phyloP scores from a whole-genome alignment of 257 asterid species.

The Rauvolfia tetraphylla region DNA sequence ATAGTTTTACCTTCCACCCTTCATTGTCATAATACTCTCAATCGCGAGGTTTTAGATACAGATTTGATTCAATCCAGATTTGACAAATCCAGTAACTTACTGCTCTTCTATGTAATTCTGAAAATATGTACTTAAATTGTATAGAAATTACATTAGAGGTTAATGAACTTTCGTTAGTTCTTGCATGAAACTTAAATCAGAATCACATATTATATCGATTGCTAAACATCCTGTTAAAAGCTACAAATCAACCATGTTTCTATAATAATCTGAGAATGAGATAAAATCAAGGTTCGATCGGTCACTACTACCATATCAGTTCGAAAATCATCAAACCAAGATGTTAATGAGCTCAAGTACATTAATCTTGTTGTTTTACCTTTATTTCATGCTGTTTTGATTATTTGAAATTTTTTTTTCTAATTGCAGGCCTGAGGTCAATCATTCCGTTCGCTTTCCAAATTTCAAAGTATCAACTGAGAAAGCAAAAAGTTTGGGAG shows the following conservation, averaged over 20 bases:
- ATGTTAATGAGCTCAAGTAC: too few species aligned
- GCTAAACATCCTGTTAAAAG: background rate
- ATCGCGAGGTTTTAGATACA: too few species aligned
- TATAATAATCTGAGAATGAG: background rate
- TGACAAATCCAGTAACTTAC: too few species aligned
- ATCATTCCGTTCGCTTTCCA: background rate
- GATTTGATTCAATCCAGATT: too few species aligned
- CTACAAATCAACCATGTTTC: background rate
- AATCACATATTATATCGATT: too few species aligned
- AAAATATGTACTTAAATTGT: background rate
- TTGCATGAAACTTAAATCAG: too few species aligned
- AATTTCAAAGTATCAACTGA: constrained; percentile 33
- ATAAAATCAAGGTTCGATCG: too few species aligned
- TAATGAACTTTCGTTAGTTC: background rate
- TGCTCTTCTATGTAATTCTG: background rate
- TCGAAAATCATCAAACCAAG: too few species aligned
- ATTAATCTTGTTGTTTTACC: background rate
- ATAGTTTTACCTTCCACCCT: background rate
- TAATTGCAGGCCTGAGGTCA: background rate
- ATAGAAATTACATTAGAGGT: background rate
- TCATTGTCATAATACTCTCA: background rate
- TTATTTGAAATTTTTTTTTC: background rate
- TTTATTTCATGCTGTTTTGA: background rate
- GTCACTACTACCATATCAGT: too few species aligned
- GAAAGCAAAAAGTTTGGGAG: constrained; percentile 38